Evolutionary conservation across 495 filamentous ascomycete genomes (phyloP), one percentile per base, ranked within the genome.

Genomic region (Coniosporium apollinis): DNA sequence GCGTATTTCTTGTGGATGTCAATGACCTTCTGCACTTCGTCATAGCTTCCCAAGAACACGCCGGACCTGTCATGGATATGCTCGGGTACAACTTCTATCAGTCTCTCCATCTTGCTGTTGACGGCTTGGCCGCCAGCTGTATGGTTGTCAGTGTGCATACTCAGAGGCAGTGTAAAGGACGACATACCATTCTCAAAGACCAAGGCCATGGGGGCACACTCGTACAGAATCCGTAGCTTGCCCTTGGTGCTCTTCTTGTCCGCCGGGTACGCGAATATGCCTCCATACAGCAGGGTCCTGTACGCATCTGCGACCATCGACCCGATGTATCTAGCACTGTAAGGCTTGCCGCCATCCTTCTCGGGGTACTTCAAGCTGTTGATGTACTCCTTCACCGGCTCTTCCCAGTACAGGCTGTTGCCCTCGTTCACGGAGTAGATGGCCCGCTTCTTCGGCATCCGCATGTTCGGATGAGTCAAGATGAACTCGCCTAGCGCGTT

Each of bases 351-450:
- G 39, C 72, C 69, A 33, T 69, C 66, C 35, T 72, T 68, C 11
- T 60, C 55, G 26, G 77, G 74, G 53, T 65, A 78, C 62, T 97
- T 97, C 45, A 96, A 65, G 34, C 69, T 76, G 54, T 86, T 65
- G 62, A 93, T 82, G 66, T 93, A 96, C 42, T 72, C 64, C 58
- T 83, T 86, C 49, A 79, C 76, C 43, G 77, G 70, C 19, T 92
- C 82, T 24, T 89, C 79, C 89, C 89, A 97, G 67, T 94, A 94
- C 37, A 82, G 62, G 49, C 76, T 83, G 67, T 97, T 96, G 41
- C 89, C 89, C 63, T 97, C 89, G 61, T 97, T 97, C 61, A 93
- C 85, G 30, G 83, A 92, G 72, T 97, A 97, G 54, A 97, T 97
- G 37, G 74, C 62, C 30, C 86, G 69, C 56, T 66, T 66, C 52